Evolutionary conservation across 2,329 filamentous ascomycete species (phyloP).

Genomic region (Grosmannia huntii): DNA sequence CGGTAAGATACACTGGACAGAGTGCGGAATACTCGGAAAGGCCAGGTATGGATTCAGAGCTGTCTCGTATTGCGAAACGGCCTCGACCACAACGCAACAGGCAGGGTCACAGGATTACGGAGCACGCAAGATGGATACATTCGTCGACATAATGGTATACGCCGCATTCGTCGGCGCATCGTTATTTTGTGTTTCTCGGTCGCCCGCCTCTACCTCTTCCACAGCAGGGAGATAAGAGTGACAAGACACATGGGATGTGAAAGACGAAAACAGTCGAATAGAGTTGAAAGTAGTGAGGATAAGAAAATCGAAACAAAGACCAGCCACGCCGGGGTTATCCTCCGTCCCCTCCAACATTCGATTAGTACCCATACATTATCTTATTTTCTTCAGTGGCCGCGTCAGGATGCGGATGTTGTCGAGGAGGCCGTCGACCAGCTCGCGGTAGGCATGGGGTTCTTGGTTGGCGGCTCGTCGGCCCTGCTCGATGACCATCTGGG

Average conservation of each 20-base stretch:
- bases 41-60: too few species aligned
- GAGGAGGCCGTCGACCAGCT: constrained; percentile 59
- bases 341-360: background rate
- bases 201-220: too few species aligned
- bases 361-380: constrained; percentile 16
- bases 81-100: too few species aligned
- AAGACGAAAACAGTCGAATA: background rate
- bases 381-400: background rate
- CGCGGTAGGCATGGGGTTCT: constrained; percentile 47
- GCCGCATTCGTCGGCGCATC: too few species aligned
- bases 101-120: too few species aligned
- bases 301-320: background rate
- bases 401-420: constrained; percentile 55
- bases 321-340: too few species aligned
- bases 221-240: background rate
- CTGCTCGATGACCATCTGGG: constrained; percentile 51
- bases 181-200: background rate
- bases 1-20: too few species aligned
- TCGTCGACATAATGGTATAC: too few species aligned
- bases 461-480: constrained; percentile 40
- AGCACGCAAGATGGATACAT: too few species aligned
- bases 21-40: too few species aligned
- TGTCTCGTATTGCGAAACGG: too few species aligned
- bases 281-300: background rate
- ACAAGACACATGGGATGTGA: background rate